Percentiles rank a stretch among this genome's conserved stretches.
Conservation (phyloP, 2,329 filamentous ascomycete genomes). For the Zalaria obscura region DNA sequence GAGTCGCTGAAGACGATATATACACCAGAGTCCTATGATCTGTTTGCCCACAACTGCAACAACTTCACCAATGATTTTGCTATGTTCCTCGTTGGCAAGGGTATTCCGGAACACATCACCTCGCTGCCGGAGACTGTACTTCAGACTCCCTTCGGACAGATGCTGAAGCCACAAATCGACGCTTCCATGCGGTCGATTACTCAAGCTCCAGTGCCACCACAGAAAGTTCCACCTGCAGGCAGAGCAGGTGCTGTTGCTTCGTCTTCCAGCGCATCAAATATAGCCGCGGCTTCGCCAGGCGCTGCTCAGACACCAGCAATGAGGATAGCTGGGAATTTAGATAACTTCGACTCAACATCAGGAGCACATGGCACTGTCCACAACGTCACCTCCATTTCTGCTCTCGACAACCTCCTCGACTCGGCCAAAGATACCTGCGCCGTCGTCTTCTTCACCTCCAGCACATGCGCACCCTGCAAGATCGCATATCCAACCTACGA, state of each 20-base stretch:
- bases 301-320: neutral
- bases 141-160: constrained; percentile 73
- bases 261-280: neutral
- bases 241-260: neutral
- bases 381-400: constrained; percentile 42
- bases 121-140: constrained; percentile 77
- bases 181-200: constrained; percentile 47
- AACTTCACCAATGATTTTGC: constrained; percentile 91
- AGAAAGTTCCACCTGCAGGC: constrained; percentile 6
- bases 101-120: constrained; percentile 76
- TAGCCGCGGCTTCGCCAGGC: neutral
- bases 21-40: constrained; percentile 65
- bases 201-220: constrained; percentile 37
- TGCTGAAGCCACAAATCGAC: constrained; percentile 68
- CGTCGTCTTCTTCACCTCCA: constrained; percentile 83
- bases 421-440: constrained; percentile 54
- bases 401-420: constrained; percentile 47
- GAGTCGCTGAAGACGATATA: constrained; percentile 73
- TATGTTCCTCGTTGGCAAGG: constrained; percentile 76
- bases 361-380: constrained; percentile 37
- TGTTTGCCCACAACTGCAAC: constrained; percentile 90
- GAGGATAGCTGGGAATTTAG: neutral
- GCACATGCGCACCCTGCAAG: constrained; percentile 76
- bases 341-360: neutral
- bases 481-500: constrained; percentile 70